These are phyloP conservation scores for Clarireedia paspali DNA, from an alignment of 2,329 filamentous ascomycete species.

Conservation along the genomic window DNA sequence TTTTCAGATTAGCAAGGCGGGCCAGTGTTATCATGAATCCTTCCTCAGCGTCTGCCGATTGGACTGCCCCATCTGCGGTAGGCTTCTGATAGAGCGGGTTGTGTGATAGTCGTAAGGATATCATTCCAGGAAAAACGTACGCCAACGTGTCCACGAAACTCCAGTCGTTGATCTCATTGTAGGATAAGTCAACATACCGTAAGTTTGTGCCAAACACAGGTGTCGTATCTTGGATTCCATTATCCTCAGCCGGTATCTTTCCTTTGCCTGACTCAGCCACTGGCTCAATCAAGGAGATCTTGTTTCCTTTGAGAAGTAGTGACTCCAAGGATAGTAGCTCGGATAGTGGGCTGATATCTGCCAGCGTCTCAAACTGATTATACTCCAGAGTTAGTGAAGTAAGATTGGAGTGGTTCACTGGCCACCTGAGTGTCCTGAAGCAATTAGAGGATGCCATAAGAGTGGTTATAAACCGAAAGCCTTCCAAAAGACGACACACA, in stretches of 20 bases:
- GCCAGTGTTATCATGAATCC: constrained; percentile 84
- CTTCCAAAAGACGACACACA: constrained; percentile 44
- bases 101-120: constrained; percentile 69
- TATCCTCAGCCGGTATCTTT: background rate
- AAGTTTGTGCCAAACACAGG: constrained; percentile 19
- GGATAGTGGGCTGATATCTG: constrained; percentile 48
- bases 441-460: constrained; percentile 52
- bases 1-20: constrained; percentile 58
- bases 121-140: constrained; percentile 62
- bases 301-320: constrained; percentile 70
- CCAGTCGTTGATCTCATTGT: constrained; percentile 65
- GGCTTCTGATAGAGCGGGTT: constrained; percentile 67
- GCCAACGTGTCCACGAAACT: constrained; percentile 63
- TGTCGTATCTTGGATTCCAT: background rate
- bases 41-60: constrained; percentile 57
- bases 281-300: constrained; percentile 52
- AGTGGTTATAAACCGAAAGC: constrained; percentile 44
- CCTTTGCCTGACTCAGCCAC: background rate
- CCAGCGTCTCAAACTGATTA: constrained; percentile 57
- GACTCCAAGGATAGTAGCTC: constrained; percentile 45
- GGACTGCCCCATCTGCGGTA: constrained; percentile 26
- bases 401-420: constrained; percentile 32
- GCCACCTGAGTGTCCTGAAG: constrained; percentile 43
- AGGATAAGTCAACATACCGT: constrained; percentile 62
- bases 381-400: constrained; percentile 62